A percentile compares a stretch with the other conserved stretches of the same genome.
Evolutionary conservation across 495 filamentous ascomycete genomes (phyloP).

Genomic region (Daldinia decipiens): DNA sequence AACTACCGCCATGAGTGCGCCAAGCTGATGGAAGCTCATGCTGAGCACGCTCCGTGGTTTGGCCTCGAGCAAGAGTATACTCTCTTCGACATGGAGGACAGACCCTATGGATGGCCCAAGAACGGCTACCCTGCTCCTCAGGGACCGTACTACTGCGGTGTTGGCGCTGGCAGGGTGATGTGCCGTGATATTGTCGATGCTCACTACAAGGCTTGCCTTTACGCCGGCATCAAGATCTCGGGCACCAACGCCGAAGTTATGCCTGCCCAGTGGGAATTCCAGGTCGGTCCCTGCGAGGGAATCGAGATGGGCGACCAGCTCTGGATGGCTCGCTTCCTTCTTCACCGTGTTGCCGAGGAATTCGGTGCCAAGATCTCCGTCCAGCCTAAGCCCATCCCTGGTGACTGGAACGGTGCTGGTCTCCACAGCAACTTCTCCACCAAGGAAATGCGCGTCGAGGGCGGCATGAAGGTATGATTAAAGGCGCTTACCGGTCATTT

Average conservation of each 20-base stretch:
- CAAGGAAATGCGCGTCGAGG: constrained; percentile 84
- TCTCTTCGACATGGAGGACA: constrained; percentile 84
- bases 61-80: constrained; percentile 98
- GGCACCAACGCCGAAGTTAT: constrained; percentile 99
- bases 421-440: constrained; percentile 94
- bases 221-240: constrained; percentile 90
- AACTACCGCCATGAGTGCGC: constrained; percentile 93
- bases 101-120: constrained; percentile 95
- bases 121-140: constrained; percentile 95
- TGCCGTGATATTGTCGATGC: constrained; percentile 98
- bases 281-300: constrained; percentile 92
- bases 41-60: constrained; percentile 90
- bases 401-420: constrained; percentile 99
- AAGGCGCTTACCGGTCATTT: not conserved
- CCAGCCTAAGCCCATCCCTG: constrained; percentile 96
- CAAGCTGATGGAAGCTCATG: constrained; percentile 89
- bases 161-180: constrained; percentile 96
- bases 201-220: constrained; percentile 97
- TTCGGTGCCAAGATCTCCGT: constrained; percentile 97
- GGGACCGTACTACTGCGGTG: constrained; percentile 99
- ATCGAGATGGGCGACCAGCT: constrained; percentile 97
- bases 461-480: constrained; percentile 81
- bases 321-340: constrained; percentile 96
- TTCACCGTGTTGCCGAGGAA: constrained; percentile 95
- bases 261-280: constrained; percentile 99